Evolutionary conservation across 768 basidiomycete genomes (phyloP).

Genomic region (Rhizopogon roseolus): DNA sequence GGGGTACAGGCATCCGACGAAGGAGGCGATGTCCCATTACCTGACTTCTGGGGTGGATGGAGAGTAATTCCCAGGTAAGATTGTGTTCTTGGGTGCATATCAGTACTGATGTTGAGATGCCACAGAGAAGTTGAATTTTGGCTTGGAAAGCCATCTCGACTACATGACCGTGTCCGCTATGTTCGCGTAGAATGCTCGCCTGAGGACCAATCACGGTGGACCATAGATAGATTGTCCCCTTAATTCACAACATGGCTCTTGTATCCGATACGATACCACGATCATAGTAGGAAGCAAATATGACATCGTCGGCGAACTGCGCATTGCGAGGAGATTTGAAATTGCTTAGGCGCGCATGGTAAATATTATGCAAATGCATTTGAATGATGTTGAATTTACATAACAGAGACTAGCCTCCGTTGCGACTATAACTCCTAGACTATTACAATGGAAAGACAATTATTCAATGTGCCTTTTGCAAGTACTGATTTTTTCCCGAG

Average conservation of each 20-base stretch:
- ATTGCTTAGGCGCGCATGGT: not conserved
- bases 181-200: conserved; percentile 44
- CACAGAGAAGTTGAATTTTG: conserved; percentile 93
- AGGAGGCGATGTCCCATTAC: conserved; percentile 55
- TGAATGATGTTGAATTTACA: too few relatives aligned
- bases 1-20: conserved; percentile 38
- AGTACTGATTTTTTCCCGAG: too few relatives aligned
- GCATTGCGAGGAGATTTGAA: not conserved
- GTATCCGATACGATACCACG: not conserved
- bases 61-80: conserved; percentile 83
- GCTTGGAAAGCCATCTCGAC: conserved; percentile 91
- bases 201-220: conserved; percentile 60
- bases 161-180: conserved; percentile 88
- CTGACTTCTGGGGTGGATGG: conserved; percentile 97
- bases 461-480: too few relatives aligned
- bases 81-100: not conserved
- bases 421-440: too few relatives aligned
- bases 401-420: too few relatives aligned
- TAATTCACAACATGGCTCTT: conserved; percentile 27
- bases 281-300: not conserved
- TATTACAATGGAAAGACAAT: too few relatives aligned
- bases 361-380: too few relatives aligned
- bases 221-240: conserved; percentile 74
- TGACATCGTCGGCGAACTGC: not conserved
- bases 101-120: conserved; percentile 5